Conservation (phyloP, 1,284 basidiomycete genomes). For the Trichosporon sp. region DNA sequence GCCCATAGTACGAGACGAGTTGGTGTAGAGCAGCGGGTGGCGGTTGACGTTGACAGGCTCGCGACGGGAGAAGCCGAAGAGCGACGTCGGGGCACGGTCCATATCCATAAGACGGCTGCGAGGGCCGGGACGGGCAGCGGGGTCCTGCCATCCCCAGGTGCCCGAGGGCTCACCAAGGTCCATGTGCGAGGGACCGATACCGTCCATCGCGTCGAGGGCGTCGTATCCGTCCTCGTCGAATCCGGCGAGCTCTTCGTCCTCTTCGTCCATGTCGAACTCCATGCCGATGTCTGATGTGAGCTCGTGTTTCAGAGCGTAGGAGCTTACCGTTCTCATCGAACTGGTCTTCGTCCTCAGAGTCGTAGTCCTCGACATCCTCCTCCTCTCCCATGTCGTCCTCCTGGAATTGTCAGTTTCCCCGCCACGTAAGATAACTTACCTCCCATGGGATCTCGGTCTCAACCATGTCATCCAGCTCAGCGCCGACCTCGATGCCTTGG, state of each 20-base stretch:
- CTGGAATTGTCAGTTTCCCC: constrained; percentile 8
- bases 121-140: neutral
- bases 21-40: constrained; percentile 76
- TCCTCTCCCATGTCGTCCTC: constrained; percentile 61
- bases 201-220: constrained; percentile 23
- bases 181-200: constrained; percentile 15
- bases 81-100: constrained; percentile 32
- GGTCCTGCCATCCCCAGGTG: constrained; percentile 44
- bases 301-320: neutral
- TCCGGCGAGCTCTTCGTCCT: constrained; percentile 56
- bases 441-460: constrained; percentile 43
- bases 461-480: constrained; percentile 38
- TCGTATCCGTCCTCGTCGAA: constrained; percentile 34
- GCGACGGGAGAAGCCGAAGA: constrained; percentile 35
- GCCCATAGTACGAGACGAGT: constrained; percentile 30
- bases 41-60: constrained; percentile 63
- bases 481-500: constrained; percentile 28
- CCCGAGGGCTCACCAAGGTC: constrained; percentile 28
- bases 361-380: constrained; percentile 37
- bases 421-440: constrained; percentile 19
- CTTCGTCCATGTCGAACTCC: constrained; percentile 51
- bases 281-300: constrained; percentile 25
- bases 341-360: constrained; percentile 61
- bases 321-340: constrained; percentile 68
- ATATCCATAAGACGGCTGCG: constrained; percentile 25